Evolutionary conservation across 495 filamentous ascomycete genomes (phyloP).

Genomic region (Parachaetomium inaequale): DNA sequence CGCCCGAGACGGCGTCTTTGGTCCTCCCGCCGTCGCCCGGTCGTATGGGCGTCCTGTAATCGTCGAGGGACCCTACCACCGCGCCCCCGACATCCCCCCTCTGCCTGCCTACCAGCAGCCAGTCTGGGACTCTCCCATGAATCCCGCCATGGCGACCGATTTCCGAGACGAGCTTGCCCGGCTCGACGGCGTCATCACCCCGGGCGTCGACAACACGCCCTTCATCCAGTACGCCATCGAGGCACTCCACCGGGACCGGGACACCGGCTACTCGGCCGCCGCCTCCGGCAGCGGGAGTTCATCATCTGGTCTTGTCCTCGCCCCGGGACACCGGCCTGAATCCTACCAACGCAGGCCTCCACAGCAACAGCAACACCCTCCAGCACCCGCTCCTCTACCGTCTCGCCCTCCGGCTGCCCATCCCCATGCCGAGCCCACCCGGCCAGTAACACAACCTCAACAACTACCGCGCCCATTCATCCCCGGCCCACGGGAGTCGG

Average conservation of each 20-base stretch:
- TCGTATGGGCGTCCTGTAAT: slow-evolving; percentile 33
- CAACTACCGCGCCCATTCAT: slow-evolving; percentile 9
- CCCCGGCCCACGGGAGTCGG: slow-evolving; percentile 23
- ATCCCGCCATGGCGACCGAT: slow-evolving; percentile 32
- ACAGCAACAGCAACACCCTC: not conserved
- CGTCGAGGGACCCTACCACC: slow-evolving; percentile 27
- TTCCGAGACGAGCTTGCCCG: slow-evolving; percentile 45
- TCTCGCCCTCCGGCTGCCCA: not conserved
- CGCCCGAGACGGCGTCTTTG: slow-evolving; percentile 35
- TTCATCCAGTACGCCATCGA: slow-evolving; percentile 49
- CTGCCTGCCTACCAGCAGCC: slow-evolving; percentile 15
- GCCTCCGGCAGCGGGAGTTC: slow-evolving; percentile 30
- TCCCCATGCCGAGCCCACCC: not conserved
- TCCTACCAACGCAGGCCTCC: slow-evolving; percentile 8
- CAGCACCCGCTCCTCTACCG: not conserved
- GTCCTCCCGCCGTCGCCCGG: slow-evolving; percentile 27
- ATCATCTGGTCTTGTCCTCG: not conserved
- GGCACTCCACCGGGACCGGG: slow-evolving; percentile 38
- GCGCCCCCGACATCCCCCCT: slow-evolving; percentile 22
- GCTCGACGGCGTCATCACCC: slow-evolving; percentile 45
- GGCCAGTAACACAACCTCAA: not conserved
- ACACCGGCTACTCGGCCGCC: slow-evolving; percentile 30
- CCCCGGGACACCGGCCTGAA: slow-evolving; percentile 9
- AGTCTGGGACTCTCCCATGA: slow-evolving; percentile 32
- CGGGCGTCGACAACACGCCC: slow-evolving; percentile 47